A percentile compares a stretch with the other conserved stretches of the same genome.
Evolutionary conservation across 176 grass and related monocot genomes (phyloP).

Genomic region (Bothriochloa decipiens): DNA sequence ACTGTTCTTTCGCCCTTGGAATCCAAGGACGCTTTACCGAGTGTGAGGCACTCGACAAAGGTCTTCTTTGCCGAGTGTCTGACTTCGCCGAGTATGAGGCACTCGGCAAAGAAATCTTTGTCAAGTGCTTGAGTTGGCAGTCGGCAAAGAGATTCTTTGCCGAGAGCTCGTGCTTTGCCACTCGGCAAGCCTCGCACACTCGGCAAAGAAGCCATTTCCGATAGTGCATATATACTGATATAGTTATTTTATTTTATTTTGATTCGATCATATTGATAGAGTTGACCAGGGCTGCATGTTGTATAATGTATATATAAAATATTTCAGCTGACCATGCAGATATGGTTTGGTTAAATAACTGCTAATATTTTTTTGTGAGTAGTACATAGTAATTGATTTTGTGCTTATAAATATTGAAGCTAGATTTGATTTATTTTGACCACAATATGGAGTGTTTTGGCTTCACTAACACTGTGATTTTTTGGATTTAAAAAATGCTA

Average conservation of each 20-base stretch:
- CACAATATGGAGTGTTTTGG: neutral
- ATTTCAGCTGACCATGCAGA: neutral
- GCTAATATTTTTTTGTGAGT: neutral
- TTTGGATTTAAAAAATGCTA: neutral
- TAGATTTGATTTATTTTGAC: neutral
- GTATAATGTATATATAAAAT: neutral
- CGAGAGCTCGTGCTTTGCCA: too few relatives aligned
- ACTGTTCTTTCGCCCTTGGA: neutral
- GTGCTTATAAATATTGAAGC: neutral
- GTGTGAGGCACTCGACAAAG: too few relatives aligned
- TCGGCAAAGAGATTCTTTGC: too few relatives aligned
- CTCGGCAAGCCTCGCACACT: too few relatives aligned
- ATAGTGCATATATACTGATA: too few relatives aligned
- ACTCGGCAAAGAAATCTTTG: too few relatives aligned
- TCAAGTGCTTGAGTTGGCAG: too few relatives aligned
- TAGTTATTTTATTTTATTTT: neutral
- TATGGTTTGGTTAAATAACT: neutral
- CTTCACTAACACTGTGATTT: neutral
- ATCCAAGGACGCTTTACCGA: too few relatives aligned
- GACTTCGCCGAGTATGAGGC: too few relatives aligned
- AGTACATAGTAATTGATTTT: neutral
- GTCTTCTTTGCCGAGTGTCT: too few relatives aligned
- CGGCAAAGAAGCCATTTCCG: too few relatives aligned
- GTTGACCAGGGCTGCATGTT: neutral
- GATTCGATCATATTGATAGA: neutral